These are phyloP conservation scores for Plantago coronopus DNA, from an alignment of 305 asterid species.

Conservation along the genomic window DNA sequence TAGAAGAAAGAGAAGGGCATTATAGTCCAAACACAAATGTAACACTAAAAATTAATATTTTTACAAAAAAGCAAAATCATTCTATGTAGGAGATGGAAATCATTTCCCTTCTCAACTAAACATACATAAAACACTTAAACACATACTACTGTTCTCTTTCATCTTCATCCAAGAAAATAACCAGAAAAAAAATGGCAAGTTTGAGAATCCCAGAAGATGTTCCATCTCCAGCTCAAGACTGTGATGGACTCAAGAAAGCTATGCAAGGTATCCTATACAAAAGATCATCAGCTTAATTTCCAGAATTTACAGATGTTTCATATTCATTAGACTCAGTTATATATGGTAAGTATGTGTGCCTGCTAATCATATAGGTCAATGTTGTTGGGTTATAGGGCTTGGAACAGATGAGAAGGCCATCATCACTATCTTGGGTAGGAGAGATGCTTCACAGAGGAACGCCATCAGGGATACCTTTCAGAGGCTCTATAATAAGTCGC, in stretches of 20 bases:
- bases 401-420: conserved; percentile 70
- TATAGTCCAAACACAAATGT: conserved; percentile 15
- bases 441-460: conserved; percentile 68
- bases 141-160: not conserved
- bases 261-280: conserved; percentile 61
- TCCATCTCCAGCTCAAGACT: conserved; percentile 65
- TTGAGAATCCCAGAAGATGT: conserved; percentile 42
- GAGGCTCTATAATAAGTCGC: conserved; percentile 53
- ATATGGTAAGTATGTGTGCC: not conserved
- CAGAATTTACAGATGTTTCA: too few species aligned
- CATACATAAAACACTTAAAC: not conserved
- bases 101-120: not conserved
- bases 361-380: conserved; percentile 13
- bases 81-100: not conserved
- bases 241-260: conserved; percentile 43
- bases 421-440: conserved; percentile 49
- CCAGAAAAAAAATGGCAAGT: conserved; percentile 38
- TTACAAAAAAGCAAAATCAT: not conserved
- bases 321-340: not conserved
- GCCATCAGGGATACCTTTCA: conserved; percentile 52
- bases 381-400: conserved; percentile 42
- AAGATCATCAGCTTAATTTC: too few species aligned
- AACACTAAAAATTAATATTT: too few species aligned
- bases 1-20: conserved; percentile 23
- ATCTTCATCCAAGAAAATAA: not conserved